phyloP scores from a whole-genome alignment of 805 yeast species.

The Lipomyces kockii region DNA sequence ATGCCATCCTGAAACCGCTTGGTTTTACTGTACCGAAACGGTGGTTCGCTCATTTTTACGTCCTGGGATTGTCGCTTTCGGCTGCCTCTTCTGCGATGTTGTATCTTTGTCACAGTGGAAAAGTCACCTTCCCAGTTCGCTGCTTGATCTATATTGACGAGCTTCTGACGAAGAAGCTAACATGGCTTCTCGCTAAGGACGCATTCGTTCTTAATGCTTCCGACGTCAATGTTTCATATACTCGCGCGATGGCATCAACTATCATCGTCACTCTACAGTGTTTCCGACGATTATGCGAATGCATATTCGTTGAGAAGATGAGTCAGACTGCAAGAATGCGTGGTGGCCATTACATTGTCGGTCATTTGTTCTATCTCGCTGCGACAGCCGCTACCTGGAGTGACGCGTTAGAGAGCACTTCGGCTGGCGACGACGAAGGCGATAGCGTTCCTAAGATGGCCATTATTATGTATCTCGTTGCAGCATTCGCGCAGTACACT shows the following conservation, averaged over 20 bases:
- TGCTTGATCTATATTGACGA: conserved; percentile 6
- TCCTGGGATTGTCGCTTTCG: conserved; percentile 27
- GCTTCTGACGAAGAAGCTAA: not conserved
- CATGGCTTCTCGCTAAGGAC: not conserved
- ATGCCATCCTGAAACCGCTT: conserved; percentile 7
- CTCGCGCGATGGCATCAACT: conserved; percentile 9
- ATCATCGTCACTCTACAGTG: conserved; percentile 50
- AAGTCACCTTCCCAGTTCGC: not conserved
- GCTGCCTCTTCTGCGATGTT: not conserved
- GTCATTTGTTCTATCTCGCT: conserved; percentile 54
- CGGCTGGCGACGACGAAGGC: not conserved
- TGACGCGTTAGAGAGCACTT: conserved; percentile 11
- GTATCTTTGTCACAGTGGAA: conserved; percentile 1
- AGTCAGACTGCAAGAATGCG: conserved; percentile 54
- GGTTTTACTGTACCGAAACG: conserved; percentile 42
- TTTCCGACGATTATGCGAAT: conserved; percentile 56
- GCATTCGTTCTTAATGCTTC: not conserved
- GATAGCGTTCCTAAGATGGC: conserved; percentile 17
- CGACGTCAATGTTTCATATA: conserved; percentile 2
- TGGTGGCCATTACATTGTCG: conserved; percentile 62
- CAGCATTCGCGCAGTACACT: conserved; percentile 53
- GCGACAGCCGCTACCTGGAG: conserved; percentile 11
- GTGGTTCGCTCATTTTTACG: conserved; percentile 46
- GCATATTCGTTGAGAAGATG: conserved; percentile 51
- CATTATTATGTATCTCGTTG: conserved; percentile 43